These are phyloP conservation scores for Alternaria brassicicola DNA, from an alignment of 2,329 filamentous ascomycete genomes.

Conservation along the genomic window DNA sequence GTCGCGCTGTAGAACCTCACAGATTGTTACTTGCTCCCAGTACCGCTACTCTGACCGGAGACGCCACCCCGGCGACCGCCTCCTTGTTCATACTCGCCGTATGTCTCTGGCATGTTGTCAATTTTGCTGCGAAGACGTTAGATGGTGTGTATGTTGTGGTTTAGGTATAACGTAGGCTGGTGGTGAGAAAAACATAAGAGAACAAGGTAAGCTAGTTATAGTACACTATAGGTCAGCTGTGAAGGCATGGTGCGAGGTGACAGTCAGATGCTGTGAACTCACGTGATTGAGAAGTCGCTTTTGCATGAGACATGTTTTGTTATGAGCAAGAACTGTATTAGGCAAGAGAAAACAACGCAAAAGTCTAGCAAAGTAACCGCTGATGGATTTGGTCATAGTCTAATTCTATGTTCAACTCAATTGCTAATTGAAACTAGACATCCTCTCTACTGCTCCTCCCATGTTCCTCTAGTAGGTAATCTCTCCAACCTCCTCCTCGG, in stretches of 20 bases:
- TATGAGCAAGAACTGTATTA: background rate
- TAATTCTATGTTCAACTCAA: background rate
- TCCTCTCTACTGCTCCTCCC: background rate
- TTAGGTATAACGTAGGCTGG: background rate
- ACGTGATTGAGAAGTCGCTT: background rate
- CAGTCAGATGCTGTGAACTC: background rate
- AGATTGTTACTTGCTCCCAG: background rate
- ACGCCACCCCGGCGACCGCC: slow-evolving; percentile 17
- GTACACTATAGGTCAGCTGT: background rate
- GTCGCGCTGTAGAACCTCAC: too few species aligned
- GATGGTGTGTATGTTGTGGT: background rate
- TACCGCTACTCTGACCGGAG: background rate
- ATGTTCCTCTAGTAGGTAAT: background rate
- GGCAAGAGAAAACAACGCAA: background rate
- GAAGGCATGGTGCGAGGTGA: background rate
- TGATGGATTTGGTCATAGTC: background rate
- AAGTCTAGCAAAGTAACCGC: background rate
- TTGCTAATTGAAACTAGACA: background rate
- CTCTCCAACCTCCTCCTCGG: slow-evolving; percentile 11
- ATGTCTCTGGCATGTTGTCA: slow-evolving; percentile 3
- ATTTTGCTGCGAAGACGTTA: background rate
- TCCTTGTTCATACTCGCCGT: slow-evolving; percentile 11
- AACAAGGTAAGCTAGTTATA: background rate
- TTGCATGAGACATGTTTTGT: background rate
- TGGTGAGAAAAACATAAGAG: background rate